Evolutionary conservation across 352 stramenopile species (phyloP).

Genomic region (Pilasporangium apinafurcum): DNA sequence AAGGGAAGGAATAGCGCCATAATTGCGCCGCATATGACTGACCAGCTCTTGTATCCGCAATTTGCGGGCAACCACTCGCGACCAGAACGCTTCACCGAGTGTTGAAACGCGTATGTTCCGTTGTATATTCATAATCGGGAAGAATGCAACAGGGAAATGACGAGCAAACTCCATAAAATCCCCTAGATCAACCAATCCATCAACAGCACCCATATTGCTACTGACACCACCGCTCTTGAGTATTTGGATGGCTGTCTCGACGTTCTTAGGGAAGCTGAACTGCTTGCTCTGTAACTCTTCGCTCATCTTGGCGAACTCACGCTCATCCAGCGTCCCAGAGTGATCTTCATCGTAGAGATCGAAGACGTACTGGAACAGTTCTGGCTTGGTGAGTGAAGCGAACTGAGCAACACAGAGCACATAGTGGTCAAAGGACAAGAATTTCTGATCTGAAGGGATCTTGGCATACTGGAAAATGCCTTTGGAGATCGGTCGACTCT

Average conservation of each 20-base stretch:
- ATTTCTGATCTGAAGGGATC: constrained; percentile 34
- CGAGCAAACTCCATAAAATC: constrained; percentile 51
- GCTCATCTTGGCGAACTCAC: constrained; percentile 58
- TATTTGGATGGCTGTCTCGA: constrained; percentile 45
- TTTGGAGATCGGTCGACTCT: constrained; percentile 38
- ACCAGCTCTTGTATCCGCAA: constrained; percentile 46
- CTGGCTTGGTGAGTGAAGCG: constrained; percentile 48
- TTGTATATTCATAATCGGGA: constrained; percentile 52
- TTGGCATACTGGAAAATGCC: constrained; percentile 43
- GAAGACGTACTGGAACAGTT: constrained; percentile 67
- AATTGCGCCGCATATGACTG: constrained; percentile 52
- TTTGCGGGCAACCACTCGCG: constrained; percentile 32
- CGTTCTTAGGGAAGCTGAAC: constrained; percentile 62
- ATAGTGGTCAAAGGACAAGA: constrained; percentile 64
- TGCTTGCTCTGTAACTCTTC: constrained; percentile 58
- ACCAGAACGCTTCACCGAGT: constrained; percentile 33
- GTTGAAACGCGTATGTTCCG: constrained; percentile 38
- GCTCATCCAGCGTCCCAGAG: constrained; percentile 49
- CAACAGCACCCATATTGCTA: constrained; percentile 11
- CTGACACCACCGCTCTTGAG: constrained; percentile 25
- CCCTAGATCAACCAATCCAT: constrained; percentile 34
- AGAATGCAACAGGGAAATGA: constrained; percentile 44
- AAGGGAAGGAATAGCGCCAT: constrained; percentile 33
- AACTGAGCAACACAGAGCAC: constrained; percentile 50
- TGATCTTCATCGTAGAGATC: constrained; percentile 62